These are phyloP conservation scores for Ophiostoma sp. DNA, from an alignment of 2,329 filamentous ascomycete species.

Conservation along the genomic window DNA sequence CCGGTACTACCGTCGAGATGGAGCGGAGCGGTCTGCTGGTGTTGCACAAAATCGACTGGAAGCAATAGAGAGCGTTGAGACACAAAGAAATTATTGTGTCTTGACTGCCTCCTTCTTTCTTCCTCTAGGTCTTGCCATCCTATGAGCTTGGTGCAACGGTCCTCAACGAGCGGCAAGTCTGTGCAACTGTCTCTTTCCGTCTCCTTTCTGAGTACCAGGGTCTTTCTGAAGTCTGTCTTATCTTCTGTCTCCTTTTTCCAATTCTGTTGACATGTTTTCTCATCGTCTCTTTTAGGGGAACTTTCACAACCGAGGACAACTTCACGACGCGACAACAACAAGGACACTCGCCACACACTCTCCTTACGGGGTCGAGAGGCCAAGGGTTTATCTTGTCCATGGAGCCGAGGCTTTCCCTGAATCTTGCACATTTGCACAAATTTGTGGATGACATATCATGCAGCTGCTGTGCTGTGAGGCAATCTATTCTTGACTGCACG, in stretches of 20 bases:
- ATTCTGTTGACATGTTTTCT: no score
- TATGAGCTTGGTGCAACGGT: not conserved
- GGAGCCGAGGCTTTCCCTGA: not conserved
- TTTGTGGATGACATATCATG: not conserved
- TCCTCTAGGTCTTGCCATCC: not conserved
- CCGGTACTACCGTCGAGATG: not conserved
- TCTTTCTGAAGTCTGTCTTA: not conserved
- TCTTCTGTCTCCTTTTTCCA: not conserved
- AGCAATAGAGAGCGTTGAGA: constrained; percentile 18
- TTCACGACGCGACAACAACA: not conserved
- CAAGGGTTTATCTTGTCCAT: no score
- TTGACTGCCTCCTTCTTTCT: not conserved
- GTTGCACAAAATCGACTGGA: not conserved
- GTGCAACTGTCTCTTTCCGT: not conserved
- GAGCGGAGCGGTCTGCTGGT: not conserved
- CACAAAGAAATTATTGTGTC: not conserved
- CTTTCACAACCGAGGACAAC: not conserved
- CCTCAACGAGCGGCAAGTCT: constrained; percentile 12
- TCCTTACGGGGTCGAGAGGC: not conserved
- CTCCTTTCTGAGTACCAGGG: not conserved
- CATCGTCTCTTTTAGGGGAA: no score
- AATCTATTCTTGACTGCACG: not conserved
- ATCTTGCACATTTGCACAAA: not conserved
- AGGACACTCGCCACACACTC: not conserved
- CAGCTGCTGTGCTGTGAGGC: not conserved